These are phyloP conservation scores for Elaphomyces granulatus DNA, from an alignment of 495 filamentous ascomycete species.

Conservation along the genomic window DNA sequence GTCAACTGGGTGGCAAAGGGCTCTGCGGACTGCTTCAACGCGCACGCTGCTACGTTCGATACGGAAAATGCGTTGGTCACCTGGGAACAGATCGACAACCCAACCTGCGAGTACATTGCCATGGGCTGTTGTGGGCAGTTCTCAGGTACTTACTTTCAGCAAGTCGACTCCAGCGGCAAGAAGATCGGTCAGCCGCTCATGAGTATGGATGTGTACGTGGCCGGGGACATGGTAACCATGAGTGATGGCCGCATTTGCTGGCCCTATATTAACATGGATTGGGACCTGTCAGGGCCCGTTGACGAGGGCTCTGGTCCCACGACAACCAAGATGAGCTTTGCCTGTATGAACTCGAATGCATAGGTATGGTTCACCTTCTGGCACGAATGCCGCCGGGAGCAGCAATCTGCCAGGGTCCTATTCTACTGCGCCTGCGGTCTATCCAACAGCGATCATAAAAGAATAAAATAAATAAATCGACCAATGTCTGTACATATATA, in stretches of 20 bases:
- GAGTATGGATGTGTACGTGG: constrained; percentile 30
- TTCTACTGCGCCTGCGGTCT: no score
- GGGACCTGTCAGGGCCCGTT: no score
- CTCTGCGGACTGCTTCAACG: constrained; percentile 38
- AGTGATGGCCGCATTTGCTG: constrained; percentile 34
- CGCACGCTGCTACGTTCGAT: constrained; percentile 36
- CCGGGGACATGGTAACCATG: constrained; percentile 39
- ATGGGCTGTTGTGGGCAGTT: constrained; percentile 37
- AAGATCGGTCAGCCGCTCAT: constrained; percentile 29
- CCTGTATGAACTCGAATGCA: no score
- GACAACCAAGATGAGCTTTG: no score
- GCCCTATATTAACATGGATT: no score
- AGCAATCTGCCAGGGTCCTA: no score
- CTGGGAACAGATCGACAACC: constrained; percentile 38
- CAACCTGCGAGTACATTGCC: constrained; percentile 33
- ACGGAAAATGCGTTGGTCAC: constrained; percentile 31
- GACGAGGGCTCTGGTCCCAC: no score
- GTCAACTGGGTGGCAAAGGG: constrained; percentile 35
- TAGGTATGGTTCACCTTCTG: no score
- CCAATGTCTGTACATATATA: no score
- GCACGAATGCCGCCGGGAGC: no score
- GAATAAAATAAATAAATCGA: no score
- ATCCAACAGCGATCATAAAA: no score
- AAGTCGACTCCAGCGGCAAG: constrained; percentile 26
- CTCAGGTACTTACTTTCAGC: constrained; percentile 36